Base-by-base conservation (phyloP, 768 basidiomycete genomes). In the Hysterangium stoloniferum region DNA sequence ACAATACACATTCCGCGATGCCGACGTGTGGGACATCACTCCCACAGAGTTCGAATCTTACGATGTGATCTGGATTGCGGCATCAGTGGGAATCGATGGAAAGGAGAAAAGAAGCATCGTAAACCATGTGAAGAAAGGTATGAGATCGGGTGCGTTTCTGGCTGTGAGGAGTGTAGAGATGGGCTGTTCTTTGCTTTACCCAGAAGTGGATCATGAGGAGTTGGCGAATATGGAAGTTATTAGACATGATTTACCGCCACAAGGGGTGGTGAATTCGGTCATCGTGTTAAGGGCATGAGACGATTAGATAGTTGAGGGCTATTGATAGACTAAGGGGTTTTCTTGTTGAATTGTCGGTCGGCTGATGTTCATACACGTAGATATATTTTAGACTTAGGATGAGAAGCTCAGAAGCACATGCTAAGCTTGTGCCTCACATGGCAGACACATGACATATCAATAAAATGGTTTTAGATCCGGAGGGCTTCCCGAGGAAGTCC, bases 201-300 rank as follows among this genome's bases (percentile, higher is more conserved):
- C 47, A 19, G 47, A 48, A 27, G 19, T 48, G 28, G 27, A 48
- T 27, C 47, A 27, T 38, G 35, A 33, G 12, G 47, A 48, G 38
- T 29, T 48, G 20, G 47, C 19, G 31, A 38, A 48, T 34, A 12
- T 48, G 6, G 33, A 48, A 36, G 29, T 48, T 4, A 22, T 48
- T 38, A 33, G 47, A 19, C 47, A 48, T 36, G 47, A 48, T n/a
- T 19, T 36, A 4, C 47, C 47, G 13, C 47, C 47, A 12, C 35
- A 48, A 38, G 47, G 47, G n/a, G 47, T 48, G 3, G 47, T 48
- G 5, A 48, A 48, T 37, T 48, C 47, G 17, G 47, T 48, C 9
- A 48, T 48, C 11, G 47, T 48, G 17, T 22, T 48, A 34, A 35
- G 47, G 32, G 47, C 28, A 22, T 48, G 34, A 35, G 19, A n/a